Evolutionary conservation across 495 filamentous ascomycete genomes (phyloP).

Genomic region (Aspergillus saccharolyticus): DNA sequence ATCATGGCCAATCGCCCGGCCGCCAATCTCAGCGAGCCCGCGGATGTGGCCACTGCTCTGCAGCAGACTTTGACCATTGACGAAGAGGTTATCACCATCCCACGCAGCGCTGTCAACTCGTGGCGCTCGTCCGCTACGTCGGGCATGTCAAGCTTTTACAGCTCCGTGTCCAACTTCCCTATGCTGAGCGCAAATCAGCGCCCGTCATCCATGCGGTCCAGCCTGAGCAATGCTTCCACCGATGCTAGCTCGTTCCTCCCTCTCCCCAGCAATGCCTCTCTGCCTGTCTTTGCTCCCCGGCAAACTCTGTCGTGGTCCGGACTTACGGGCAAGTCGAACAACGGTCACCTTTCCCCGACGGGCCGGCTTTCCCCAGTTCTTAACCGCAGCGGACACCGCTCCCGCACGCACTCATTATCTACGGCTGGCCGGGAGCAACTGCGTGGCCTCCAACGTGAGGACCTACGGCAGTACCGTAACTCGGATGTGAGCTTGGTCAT

Average conservation of each 20-base stretch:
- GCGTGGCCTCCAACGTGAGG: conserved; percentile 35
- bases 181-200: conserved; percentile 16
- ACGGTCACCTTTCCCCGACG: conserved; percentile 13
- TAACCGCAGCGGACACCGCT: conserved; percentile 16
- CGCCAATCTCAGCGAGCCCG: conserved; percentile 24
- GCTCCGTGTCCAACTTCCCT: conserved; percentile 23
- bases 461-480: conserved; percentile 36
- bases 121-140: conserved; percentile 38
- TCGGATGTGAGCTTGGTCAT: conserved; percentile 40
- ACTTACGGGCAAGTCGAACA: conserved; percentile 16
- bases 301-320: conserved; percentile 18
- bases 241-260: conserved; percentile 31
- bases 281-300: conserved; percentile 38
- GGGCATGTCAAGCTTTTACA: conserved; percentile 35
- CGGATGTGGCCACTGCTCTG: conserved; percentile 25
- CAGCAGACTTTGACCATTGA: conserved; percentile 31
- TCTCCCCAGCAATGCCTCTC: conserved; percentile 21
- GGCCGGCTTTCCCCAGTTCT: conserved; percentile 15
- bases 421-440: conserved; percentile 33
- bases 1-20: conserved; percentile 32
- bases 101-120: conserved; percentile 33
- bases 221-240: conserved; percentile 30
- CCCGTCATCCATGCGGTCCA: conserved; percentile 27
- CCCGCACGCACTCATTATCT: conserved; percentile 25
- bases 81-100: conserved; percentile 38